These are phyloP conservation scores for Cadophora sp. DNA, from an alignment of 2,329 filamentous ascomycete species.

Conservation along the genomic window DNA sequence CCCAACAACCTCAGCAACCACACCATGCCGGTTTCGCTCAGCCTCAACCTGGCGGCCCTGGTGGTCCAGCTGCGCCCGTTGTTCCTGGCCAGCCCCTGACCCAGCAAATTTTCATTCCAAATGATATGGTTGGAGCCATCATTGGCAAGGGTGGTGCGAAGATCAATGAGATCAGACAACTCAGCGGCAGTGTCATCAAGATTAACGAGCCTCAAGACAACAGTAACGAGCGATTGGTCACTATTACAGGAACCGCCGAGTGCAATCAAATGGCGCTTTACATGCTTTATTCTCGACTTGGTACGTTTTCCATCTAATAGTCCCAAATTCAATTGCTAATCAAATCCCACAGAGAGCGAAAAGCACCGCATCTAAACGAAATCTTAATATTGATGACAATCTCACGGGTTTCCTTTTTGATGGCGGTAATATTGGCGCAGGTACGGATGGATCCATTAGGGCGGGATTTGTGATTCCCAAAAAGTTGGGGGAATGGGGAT, in stretches of 20 bases:
- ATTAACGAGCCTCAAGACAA: constrained; percentile 99
- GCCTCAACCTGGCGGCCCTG: constrained; percentile 72
- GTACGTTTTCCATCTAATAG: constrained; percentile 56
- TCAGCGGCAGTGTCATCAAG: constrained; percentile 98
- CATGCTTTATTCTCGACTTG: constrained; percentile 97
- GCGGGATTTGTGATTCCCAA: constrained; percentile 11
- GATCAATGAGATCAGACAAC: constrained; percentile 98
- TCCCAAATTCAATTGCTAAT: constrained; percentile 30
- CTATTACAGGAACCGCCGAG: constrained; percentile 96
- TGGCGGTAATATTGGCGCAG: constrained; percentile 19
- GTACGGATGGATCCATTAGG: constrained; percentile 4
- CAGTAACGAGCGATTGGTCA: constrained; percentile 97
- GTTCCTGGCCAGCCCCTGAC: constrained; percentile 86
- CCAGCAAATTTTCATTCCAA: constrained; percentile 98
- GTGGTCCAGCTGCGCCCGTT: constrained; percentile 66
- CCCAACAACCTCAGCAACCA: constrained; percentile 75
- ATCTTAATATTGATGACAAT: constrained; percentile 21
- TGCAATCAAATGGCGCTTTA: constrained; percentile 99
- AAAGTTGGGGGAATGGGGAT: constrained; percentile 13
- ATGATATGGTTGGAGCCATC: constrained; percentile 99
- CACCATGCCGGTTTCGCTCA: constrained; percentile 65
- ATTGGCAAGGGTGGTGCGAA: constrained; percentile 98
- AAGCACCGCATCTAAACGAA: constrained; percentile 70
- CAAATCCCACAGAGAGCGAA: constrained; percentile 67
- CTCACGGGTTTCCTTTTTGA: constrained; percentile 19